Evolutionary conservation across 306 rosid genomes (phyloP).

Genomic region (Acacia melanoxylon): DNA sequence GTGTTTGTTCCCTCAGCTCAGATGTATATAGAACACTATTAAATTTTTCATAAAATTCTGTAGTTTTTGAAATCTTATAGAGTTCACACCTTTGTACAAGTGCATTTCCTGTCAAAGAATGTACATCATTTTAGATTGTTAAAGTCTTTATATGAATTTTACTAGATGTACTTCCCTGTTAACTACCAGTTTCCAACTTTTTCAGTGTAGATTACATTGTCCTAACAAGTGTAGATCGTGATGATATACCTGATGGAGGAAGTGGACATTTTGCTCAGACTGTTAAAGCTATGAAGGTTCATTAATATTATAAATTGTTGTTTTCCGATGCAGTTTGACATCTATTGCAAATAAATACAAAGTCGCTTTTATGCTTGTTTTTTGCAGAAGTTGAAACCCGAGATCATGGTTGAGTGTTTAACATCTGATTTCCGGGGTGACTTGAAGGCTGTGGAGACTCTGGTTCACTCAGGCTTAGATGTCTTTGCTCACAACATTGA

Average conservation of each 20-base stretch:
- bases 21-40: background rate
- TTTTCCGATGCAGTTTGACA: conserved; percentile 14
- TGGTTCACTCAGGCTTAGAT: conserved; percentile 85
- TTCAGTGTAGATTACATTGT: conserved; percentile 86
- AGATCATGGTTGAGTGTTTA: conserved; percentile 92
- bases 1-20: background rate
- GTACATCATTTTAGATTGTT: background rate
- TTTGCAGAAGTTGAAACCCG: conserved; percentile 82
- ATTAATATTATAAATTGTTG: conserved; percentile 16
- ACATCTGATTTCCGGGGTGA: conserved; percentile 98
- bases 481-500: conserved; percentile 96
- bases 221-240: conserved; percentile 94
- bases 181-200: conserved; percentile 21
- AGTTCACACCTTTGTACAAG: background rate
- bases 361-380: conserved; percentile 20
- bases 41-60: background rate
- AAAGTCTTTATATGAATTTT: conserved; percentile 3
- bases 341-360: conserved; percentile 3
- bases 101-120: background rate
- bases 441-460: conserved; percentile 69
- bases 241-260: conserved; percentile 98
- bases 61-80: background rate
- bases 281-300: conserved; percentile 87
- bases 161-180: background rate
- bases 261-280: conserved; percentile 95